These are phyloP conservation scores for Mimosa pudica DNA, from an alignment of 306 rosid genomes.

Conservation along the genomic window DNA sequence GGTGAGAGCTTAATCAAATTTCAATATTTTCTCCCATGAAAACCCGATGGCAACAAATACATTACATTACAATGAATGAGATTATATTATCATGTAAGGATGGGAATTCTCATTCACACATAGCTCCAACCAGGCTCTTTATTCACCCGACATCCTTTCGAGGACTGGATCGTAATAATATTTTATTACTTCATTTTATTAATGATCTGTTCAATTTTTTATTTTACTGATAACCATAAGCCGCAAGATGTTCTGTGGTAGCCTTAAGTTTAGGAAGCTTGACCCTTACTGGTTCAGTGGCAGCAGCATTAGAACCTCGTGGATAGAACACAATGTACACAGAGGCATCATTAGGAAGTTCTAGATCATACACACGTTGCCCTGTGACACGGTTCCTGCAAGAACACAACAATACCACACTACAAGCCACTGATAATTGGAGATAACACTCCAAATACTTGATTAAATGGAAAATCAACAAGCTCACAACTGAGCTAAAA, in stretches of 20 bases:
- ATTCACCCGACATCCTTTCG: slow-evolving; percentile 47
- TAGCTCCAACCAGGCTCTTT: slow-evolving; percentile 81
- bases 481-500: no score
- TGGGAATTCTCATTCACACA: slow-evolving; percentile 27
- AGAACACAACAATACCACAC: no score
- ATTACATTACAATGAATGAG: not conserved
- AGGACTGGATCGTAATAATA: no score
- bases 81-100: not conserved
- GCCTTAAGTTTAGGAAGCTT: slow-evolving; percentile 87
- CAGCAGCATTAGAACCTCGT: slow-evolving; percentile 44
- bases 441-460: no score
- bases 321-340: slow-evolving; percentile 60
- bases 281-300: slow-evolving; percentile 55
- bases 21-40: not conserved
- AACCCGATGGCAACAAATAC: not conserved
- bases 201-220: not conserved
- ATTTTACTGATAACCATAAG: not conserved
- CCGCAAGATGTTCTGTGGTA: slow-evolving; percentile 41
- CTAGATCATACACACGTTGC: slow-evolving; percentile 63
- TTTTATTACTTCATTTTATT: no score
- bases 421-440: no score
- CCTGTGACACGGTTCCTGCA: no score
- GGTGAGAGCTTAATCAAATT: not conserved
- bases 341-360: slow-evolving; percentile 18
- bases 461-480: no score